These are phyloP conservation scores for Delphinella strobiligena DNA, from an alignment of 2,329 filamentous ascomycete species.

Conservation along the genomic window DNA sequence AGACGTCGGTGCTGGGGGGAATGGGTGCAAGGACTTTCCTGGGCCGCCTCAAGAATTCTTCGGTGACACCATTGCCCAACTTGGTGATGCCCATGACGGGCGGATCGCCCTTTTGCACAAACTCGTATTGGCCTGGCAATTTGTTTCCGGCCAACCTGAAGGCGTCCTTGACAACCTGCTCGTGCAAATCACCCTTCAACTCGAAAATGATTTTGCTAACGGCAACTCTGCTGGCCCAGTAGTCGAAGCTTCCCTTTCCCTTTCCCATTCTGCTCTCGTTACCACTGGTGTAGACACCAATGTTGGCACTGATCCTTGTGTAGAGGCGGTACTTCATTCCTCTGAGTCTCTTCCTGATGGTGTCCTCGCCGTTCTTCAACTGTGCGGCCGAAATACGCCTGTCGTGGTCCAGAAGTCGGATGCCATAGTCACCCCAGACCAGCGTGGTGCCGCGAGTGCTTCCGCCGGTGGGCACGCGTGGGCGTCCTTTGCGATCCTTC, in stretches of 20 bases:
- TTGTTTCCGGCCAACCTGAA: constrained; percentile 92
- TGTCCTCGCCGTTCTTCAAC: constrained; percentile 83
- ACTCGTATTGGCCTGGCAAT: constrained; percentile 88
- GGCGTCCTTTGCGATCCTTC: constrained; percentile 80
- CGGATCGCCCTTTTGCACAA: constrained; percentile 83
- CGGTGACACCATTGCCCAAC: constrained; percentile 64
- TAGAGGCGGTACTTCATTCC: constrained; percentile 89
- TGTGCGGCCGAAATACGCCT: constrained; percentile 78
- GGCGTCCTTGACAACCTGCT: constrained; percentile 86
- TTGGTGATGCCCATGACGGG: constrained; percentile 90
- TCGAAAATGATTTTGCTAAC: constrained; percentile 91
- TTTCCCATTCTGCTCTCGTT: constrained; percentile 99
- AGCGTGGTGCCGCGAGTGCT: constrained; percentile 88
- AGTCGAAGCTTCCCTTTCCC: constrained; percentile 93
- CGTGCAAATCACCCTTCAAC: constrained; percentile 81
- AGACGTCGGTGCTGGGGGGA: constrained; percentile 7
- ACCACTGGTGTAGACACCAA: constrained; percentile 88
- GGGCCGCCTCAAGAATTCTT: constrained; percentile 73
- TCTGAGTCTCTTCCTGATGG: constrained; percentile 76
- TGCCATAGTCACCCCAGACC: constrained; percentile 88
- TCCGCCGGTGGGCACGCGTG: constrained; percentile 79
- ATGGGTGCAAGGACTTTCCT: constrained; percentile 48
- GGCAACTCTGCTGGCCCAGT: constrained; percentile 83
- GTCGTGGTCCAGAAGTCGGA: constrained; percentile 89
- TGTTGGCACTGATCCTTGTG: constrained; percentile 80